phyloP scores from a whole-genome alignment of 2,329 filamentous ascomycete genomes.

The Fusarium anguioides region DNA sequence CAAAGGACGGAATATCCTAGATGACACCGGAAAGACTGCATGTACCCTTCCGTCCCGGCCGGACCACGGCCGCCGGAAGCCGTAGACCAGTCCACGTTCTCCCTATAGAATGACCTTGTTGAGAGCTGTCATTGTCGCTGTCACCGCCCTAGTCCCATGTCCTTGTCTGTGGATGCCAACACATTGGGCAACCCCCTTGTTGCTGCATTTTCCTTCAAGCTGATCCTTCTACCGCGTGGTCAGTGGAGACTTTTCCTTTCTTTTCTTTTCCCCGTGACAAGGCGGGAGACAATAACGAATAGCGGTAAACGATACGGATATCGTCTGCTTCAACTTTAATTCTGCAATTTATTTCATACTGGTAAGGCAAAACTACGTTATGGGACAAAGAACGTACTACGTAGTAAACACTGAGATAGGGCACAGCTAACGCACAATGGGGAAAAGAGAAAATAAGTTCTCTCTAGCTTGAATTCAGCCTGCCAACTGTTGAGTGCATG shows the following conservation, averaged over 20 bases:
- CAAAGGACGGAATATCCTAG: neutral
- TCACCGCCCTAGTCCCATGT: conserved; percentile 19
- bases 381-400: neutral
- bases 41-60: conserved; percentile 13
- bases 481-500: conserved; percentile 46
- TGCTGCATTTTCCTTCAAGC: conserved; percentile 19
- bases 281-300: neutral
- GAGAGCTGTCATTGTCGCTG: conserved; percentile 12
- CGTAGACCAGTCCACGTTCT: conserved; percentile 24
- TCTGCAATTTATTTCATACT: neutral
- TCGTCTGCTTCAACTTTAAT: neutral
- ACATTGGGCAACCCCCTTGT: conserved; percentile 27
- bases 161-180: conserved; percentile 31
- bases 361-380: neutral
- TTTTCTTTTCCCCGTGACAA: neutral
- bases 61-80: conserved; percentile 14
- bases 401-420: neutral
- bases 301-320: conserved; percentile 9
- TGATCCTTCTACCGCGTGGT: conserved; percentile 32
- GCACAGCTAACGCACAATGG: conserved; percentile 29
- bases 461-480: conserved; percentile 15
- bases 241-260: conserved; percentile 13
- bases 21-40: conserved; percentile 2
- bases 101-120: neutral
- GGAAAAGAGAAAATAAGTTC: conserved; percentile 16